phyloP scores from a whole-genome alignment of 306 rosid genomes.

The Cucumis melo region DNA sequence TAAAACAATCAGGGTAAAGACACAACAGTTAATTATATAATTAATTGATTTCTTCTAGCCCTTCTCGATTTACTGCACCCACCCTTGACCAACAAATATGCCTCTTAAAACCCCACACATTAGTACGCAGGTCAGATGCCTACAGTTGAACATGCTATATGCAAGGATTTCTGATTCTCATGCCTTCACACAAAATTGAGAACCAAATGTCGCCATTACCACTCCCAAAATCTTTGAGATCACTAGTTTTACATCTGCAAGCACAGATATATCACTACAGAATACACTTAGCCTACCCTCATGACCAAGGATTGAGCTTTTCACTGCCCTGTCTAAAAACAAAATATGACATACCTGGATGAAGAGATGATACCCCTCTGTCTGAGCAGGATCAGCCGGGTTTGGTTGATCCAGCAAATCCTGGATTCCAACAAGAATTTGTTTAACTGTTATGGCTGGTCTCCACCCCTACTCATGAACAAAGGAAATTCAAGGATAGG shows the following conservation, averaged over 20 bases:
- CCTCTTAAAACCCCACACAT: not conserved
- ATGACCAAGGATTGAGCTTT: not conserved
- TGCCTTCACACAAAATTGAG: not conserved
- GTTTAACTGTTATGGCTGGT: constrained; percentile 96
- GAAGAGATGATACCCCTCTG: constrained; percentile 95
- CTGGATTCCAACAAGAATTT: constrained; percentile 92
- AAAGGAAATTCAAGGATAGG: not conserved
- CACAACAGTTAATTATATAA: not conserved
- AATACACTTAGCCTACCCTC: not conserved
- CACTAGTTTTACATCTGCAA: not conserved
- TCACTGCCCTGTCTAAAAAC: not conserved
- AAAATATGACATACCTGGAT: constrained; percentile 54
- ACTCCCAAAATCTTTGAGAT: not conserved
- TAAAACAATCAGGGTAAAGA: not conserved
- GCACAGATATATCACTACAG: not conserved
- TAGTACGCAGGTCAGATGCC: not conserved
- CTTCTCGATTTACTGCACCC: not conserved
- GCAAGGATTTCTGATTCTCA: not conserved
- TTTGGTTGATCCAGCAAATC: constrained; percentile 92
- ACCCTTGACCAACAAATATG: not conserved
- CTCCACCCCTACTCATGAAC: constrained; percentile 71
- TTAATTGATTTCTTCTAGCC: not conserved
- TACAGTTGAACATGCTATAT: not conserved
- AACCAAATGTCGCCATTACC: not conserved
- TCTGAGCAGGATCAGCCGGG: constrained; percentile 95